These are phyloP conservation scores for Kodamaea ohmeri DNA, from an alignment of 1,139 yeast genomes.

Conservation along the genomic window DNA sequence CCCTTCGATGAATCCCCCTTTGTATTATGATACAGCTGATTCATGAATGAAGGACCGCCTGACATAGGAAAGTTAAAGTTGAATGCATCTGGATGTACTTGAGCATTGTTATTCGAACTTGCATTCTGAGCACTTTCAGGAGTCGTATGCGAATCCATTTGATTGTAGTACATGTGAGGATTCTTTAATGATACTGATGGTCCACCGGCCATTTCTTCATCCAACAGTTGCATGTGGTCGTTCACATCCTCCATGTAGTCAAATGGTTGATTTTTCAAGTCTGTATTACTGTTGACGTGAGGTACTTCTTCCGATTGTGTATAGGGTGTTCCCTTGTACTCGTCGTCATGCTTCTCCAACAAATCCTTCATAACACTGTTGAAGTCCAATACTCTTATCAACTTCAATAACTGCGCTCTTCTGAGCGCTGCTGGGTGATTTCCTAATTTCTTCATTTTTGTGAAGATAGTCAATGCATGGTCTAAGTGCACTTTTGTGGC, in stretches of 20 bases:
- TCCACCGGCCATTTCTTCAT: constrained; percentile 2
- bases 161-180: neutral
- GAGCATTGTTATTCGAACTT: constrained; percentile 2
- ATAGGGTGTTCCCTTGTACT: constrained; percentile 13
- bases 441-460: constrained; percentile 72
- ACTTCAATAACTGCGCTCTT: constrained; percentile 65
- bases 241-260: constrained; percentile 15
- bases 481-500: constrained; percentile 71
- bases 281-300: constrained; percentile 1
- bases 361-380: constrained; percentile 61
- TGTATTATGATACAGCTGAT: neutral
- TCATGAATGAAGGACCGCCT: constrained; percentile 2
- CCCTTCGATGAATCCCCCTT: constrained; percentile 10
- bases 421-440: constrained; percentile 77
- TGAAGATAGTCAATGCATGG: constrained; percentile 67
- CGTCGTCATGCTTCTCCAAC: constrained; percentile 57
- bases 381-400: constrained; percentile 65
- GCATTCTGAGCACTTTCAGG: constrained; percentile 19
- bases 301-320: neutral
- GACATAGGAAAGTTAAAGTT: constrained; percentile 21
- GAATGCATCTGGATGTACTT: constrained; percentile 13
- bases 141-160: constrained; percentile 28
- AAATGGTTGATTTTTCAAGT: constrained; percentile 9
- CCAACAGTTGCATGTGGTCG: constrained; percentile 14
- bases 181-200: constrained; percentile 1